Base-by-base conservation (phyloP, 2,329 filamentous ascomycete species). In the Colletotrichum sidae region DNA sequence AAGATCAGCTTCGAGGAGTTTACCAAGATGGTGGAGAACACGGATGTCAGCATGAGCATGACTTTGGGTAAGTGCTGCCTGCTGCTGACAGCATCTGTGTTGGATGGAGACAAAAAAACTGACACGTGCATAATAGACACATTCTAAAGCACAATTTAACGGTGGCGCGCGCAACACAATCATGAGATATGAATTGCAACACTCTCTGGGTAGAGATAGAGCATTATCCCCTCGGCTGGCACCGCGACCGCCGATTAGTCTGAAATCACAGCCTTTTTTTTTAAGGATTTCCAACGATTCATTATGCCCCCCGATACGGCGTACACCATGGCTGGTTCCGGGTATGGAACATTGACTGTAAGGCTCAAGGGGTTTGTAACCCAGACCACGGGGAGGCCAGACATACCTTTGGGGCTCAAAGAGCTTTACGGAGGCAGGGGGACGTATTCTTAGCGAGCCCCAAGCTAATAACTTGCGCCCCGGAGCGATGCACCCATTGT, bases 1-100 rank as follows among this genome's bases (percentile, higher is more conserved):
- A 97, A 96, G 86, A 98, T 99, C 79, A 97, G 93, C 84, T 99
- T 99, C 74, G 94, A 98, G 81, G 96, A 99, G 85, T 99, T 99
- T 77, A 95, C 90, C 67, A 93, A 96, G 83, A 98, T 99, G 95
- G 96, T 99, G 55, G 95, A 97, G 86, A 97, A 92, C 78, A 98
- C 95, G 61, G 89, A 91, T 73, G 86, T 91, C 71, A 90, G 87
- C 81, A 89, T 90, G 86, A 91, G 88, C 81, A 90, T 91, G 88
- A 91, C 89, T 71, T 81, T 91, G 74, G 88, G 89, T 89, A 75
- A 79, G 84, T 84, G 67, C 37, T 8, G 11, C 25, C 25, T 34
- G 25, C 3, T 35, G 25, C 13, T 13, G 25, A 13, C 7, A 4
- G 25, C 46, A 38, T 9, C 15, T 49, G 11, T 15, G n/a, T 12